Evolutionary conservation across 306 rosid genomes (phyloP), one percentile per base, ranked within the genome.

Genomic region (Pueraria montana): DNA sequence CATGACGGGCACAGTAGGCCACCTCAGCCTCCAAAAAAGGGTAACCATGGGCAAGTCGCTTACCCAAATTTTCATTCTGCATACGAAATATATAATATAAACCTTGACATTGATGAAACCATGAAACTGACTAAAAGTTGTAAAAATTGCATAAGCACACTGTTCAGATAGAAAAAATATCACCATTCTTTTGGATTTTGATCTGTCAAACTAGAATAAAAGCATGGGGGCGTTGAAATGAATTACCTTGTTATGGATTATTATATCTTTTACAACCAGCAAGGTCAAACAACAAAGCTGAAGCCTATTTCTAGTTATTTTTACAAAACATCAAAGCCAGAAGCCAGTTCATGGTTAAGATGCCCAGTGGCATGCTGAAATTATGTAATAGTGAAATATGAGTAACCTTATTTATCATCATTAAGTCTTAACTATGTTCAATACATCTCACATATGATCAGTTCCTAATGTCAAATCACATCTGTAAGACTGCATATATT

Each of bases 1-100:
- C 98, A 27, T 92, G 84, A 13, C 98, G 92, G 16, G 98, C 98
- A 86, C 98, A 92, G 88, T 92, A 94, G 11, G 97, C 98, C 64
- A 94, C 98, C 90, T 94, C 98, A 0, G 98, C 98, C 85, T 94
- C 98, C 65, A 94, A 67, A 86, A 86, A 89, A 11, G 98, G 97
- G 87, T 94, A 94, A 48, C 98, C 96, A 68, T 94, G 98, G 58
- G 98, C 98, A 63, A 94, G 95, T 71, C 96, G 86, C 90, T 94
- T 94, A 62, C 98, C 98, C 88, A 94, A 77, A 75, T 79, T 85
- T 85, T 94, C 98, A 77, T 90, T 88, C 98, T 94, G 74, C 75
- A 69, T 23, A 49, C 52, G 45, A 55, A 84, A 83, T n/a, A 56
- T 20, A 63, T 9, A 81, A 48, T 48, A 12, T 61, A 61, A 56